Evolutionary conservation across 2,329 filamentous ascomycete species (phyloP).

Genomic region (Epichloe baconii): DNA sequence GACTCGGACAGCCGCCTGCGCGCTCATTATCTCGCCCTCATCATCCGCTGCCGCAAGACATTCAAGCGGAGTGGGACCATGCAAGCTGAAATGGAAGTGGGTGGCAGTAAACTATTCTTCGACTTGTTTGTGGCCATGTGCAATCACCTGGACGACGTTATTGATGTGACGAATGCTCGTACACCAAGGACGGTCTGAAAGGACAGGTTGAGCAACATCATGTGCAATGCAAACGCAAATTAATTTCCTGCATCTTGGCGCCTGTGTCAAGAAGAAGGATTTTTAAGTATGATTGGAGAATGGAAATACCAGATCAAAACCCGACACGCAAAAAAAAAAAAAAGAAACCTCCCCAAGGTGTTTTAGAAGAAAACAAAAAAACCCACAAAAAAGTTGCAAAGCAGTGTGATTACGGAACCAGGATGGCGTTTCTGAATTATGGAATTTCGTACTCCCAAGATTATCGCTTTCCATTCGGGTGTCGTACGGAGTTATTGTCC

Average conservation of each 20-base stretch:
- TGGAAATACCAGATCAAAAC: slow-evolving; percentile 10
- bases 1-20: slow-evolving; percentile 85
- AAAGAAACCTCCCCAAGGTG: slow-evolving; percentile 3
- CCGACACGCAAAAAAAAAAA: slow-evolving; percentile 7
- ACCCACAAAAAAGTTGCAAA: slow-evolving; percentile 8
- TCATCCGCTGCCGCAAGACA: slow-evolving; percentile 92
- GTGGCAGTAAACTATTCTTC: slow-evolving; percentile 85
- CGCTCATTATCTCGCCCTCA: slow-evolving; percentile 93
- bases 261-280: not conserved
- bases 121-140: slow-evolving; percentile 97
- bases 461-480: slow-evolving; percentile 34
- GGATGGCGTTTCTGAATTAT: slow-evolving; percentile 21
- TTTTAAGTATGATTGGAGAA: slow-evolving; percentile 5
- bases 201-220: slow-evolving; percentile 4
- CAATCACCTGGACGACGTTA: slow-evolving; percentile 94
- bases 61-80: slow-evolving; percentile 98
- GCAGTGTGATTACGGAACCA: slow-evolving; percentile 8
- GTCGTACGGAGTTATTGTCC: slow-evolving; percentile 11
- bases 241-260: slow-evolving; percentile 10
- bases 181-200: slow-evolving; percentile 44
- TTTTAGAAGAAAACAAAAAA: slow-evolving; percentile 9
- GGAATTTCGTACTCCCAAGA: slow-evolving; percentile 24
- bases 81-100: slow-evolving; percentile 96
- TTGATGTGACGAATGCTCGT: slow-evolving; percentile 63
- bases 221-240: slow-evolving; percentile 5